phyloP scores from a whole-genome alignment of 2,329 filamentous ascomycete species.

The Thielaviopsis ethacetica region DNA sequence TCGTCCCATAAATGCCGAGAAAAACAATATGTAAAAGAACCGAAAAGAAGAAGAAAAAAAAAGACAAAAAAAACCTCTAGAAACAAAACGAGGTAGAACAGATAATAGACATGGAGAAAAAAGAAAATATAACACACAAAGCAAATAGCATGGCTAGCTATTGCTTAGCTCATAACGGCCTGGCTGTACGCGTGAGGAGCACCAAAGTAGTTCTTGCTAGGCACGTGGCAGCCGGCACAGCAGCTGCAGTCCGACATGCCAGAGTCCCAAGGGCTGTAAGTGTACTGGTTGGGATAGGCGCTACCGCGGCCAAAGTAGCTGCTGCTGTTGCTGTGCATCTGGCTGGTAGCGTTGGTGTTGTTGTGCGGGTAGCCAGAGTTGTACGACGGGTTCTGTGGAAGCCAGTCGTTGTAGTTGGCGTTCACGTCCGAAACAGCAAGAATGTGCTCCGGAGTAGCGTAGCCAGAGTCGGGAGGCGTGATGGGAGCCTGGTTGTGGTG shows the following conservation, averaged over 20 bases:
- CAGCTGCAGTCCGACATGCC: conserved; percentile 34
- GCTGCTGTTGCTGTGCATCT: conserved; percentile 18
- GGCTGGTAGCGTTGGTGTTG: conserved; percentile 1
- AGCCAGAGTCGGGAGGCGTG: conserved; percentile 44
- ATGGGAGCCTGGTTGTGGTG: conserved; percentile 24
- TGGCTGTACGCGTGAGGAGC: conserved; percentile 31
- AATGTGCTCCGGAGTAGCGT: conserved; percentile 42
- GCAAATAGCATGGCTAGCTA: conserved; percentile 11
- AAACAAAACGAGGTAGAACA: conserved; percentile 4
- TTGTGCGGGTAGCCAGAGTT: conserved; percentile 27
- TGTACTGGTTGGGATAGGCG: conserved; percentile 27
- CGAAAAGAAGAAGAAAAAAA: conserved; percentile 3
- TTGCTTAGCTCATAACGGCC: conserved; percentile 34
- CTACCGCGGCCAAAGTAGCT: conserved; percentile 25
- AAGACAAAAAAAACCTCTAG: conserved; percentile 5
- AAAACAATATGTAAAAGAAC: conserved; percentile 6
- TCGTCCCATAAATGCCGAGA: conserved; percentile 11
- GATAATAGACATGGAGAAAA: conserved; percentile 6
- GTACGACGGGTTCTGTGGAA: conserved; percentile 29
- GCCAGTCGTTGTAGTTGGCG: conserved; percentile 41
- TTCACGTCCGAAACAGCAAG: conserved; percentile 39
- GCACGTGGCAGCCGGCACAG: conserved; percentile 24
- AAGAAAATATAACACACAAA: conserved; percentile 15
- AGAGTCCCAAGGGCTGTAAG: conserved; percentile 37
- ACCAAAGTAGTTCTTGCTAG: conserved; percentile 31